A percentile compares a stretch with the other conserved stretches of the same genome.
These are phyloP conservation scores for Russula griseocarnosa DNA, from an alignment of 768 basidiomycete genomes.

Conservation along the genomic window DNA sequence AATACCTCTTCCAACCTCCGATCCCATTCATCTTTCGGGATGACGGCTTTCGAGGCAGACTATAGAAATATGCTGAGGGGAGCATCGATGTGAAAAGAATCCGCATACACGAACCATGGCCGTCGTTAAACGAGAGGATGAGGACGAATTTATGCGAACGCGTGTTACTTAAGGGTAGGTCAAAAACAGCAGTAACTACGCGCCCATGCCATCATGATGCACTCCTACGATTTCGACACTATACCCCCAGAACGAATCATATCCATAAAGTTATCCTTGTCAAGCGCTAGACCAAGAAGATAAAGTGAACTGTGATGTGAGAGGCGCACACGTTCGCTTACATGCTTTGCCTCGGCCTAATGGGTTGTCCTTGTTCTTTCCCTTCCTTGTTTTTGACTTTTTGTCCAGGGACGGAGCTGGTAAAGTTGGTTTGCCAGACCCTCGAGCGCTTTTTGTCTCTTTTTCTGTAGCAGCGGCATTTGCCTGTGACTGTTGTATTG, in stretches of 20 bases:
- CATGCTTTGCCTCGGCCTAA: slow-evolving; percentile 56
- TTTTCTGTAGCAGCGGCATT: slow-evolving; percentile 50
- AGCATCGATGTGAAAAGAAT: slow-evolving; percentile 9
- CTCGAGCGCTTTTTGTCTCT: slow-evolving; percentile 57
- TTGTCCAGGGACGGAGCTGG: slow-evolving; percentile 57
- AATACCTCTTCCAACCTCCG: slow-evolving; percentile 74
- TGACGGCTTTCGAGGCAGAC: slow-evolving; percentile 48
- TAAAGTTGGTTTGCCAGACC: slow-evolving; percentile 69
- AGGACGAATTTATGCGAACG: not conserved
- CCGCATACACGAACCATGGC: slow-evolving; percentile 29
- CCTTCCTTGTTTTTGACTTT: slow-evolving; percentile 47
- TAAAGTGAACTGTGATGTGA: slow-evolving; percentile 13
- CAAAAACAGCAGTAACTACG: not conserved
- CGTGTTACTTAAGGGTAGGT: slow-evolving; percentile 18
- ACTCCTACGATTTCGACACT: slow-evolving; percentile 58
- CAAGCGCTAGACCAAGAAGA: slow-evolving; percentile 44
- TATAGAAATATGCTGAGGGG: slow-evolving; percentile 23
- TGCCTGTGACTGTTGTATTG: slow-evolving; percentile 76
- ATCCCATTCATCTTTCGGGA: slow-evolving; percentile 86
- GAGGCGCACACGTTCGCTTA: slow-evolving; percentile 35
- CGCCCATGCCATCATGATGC: not conserved
- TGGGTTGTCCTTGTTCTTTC: slow-evolving; percentile 51
- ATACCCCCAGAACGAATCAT: slow-evolving; percentile 79
- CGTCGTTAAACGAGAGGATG: slow-evolving; percentile 3
- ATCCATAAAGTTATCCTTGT: slow-evolving; percentile 74